Base-by-base conservation (phyloP, 495 filamentous ascomycete species). In the Penicillium paxilli region DNA sequence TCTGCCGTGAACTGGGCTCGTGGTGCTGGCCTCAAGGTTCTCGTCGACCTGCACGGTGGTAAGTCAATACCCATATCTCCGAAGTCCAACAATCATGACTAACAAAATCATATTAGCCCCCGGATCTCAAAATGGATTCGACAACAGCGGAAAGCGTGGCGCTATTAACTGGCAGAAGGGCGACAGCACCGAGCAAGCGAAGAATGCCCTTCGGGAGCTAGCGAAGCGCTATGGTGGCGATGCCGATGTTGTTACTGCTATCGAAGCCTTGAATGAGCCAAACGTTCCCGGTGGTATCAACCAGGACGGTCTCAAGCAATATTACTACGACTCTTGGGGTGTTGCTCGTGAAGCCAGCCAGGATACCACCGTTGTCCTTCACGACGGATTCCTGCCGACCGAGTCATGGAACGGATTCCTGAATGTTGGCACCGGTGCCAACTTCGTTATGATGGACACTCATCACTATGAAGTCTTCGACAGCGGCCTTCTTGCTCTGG, bases 61-160 rank as follows among this genome's bases (percentile, higher is more conserved):
- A 67, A 62, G 79, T 69, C 14, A 3, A 38, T 38, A 45, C 30
- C 2, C 9, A 5, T 28, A 12, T 26, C n/a, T 16, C 3, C 19
- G 7, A 2, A 63, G 6, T 59, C 65, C 52, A 63, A 73, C 42
- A 7, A 16, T 7, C 8, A 19, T 38, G 1, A 19, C 35, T 38
- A 16, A 38, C 35, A 6, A 7, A 38, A n/a, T 53, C 3, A 16
- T 16, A n/a, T 17, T 53, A 80, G 87, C 83, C 17, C 89, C 89
- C 19, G 88, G 87, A 9, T 88, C 83, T 21, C 89, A 93, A 64
- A 93, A 93, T 58, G 89, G 89, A 16, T 91, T 90, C 66, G 90
- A 91, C 65, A 91, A 92, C 67, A 83, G 78, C 40, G 89, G 88
- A 8, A 74, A 75, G 48, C 80, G 80, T 55, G 89, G 87, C n/a